Percentiles rank a stretch among this genome's conserved stretches.
phyloP scores from a whole-genome alignment of 2,329 filamentous ascomycete species.

The Epichloe glyceriae region DNA sequence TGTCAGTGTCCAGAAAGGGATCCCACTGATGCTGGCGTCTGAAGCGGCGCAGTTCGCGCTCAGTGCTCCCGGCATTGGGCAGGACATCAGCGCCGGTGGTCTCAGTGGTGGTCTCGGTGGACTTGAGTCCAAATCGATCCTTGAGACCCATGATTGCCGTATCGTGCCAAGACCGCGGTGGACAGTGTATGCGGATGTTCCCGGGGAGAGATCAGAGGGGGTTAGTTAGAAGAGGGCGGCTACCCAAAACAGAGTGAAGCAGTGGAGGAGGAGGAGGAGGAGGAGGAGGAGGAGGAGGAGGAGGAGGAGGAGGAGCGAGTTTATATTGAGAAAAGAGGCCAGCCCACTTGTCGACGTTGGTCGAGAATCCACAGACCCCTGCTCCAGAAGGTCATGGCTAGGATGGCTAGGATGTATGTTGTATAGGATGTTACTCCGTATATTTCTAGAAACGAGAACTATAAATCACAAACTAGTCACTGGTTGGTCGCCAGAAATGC shows the following conservation, averaged over 20 bases:
- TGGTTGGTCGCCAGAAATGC: no score
- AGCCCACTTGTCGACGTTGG: neutral
- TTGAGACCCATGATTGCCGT: slow-evolving; percentile 11
- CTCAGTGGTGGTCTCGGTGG: slow-evolving; percentile 7
- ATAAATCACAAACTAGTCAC: no score
- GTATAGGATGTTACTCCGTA: no score
- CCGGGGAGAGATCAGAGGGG: neutral
- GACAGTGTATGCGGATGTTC: neutral
- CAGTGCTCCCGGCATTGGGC: slow-evolving; percentile 9
- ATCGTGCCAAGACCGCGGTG: neutral
- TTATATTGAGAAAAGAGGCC: slow-evolving; percentile 4
- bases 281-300: neutral
- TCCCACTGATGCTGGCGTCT: slow-evolving; percentile 41
- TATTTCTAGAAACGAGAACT: no score
- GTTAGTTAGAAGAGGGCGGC: neutral
- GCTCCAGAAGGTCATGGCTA: no score
- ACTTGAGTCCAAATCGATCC: slow-evolving; percentile 10
- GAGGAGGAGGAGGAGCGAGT: neutral
- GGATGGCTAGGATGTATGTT: neutral
- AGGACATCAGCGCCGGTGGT: slow-evolving; percentile 11
- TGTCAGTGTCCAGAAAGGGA: slow-evolving; percentile 40
- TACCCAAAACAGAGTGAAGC: neutral
- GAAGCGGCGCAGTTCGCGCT: slow-evolving; percentile 26
- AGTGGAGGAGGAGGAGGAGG: neutral
- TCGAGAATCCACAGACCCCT: neutral